A percentile compares a stretch with the other conserved stretches of the same genome.
Evolutionary conservation across 1,284 basidiomycete genomes (phyloP).

Genomic region (Sporisorium exsertum): DNA sequence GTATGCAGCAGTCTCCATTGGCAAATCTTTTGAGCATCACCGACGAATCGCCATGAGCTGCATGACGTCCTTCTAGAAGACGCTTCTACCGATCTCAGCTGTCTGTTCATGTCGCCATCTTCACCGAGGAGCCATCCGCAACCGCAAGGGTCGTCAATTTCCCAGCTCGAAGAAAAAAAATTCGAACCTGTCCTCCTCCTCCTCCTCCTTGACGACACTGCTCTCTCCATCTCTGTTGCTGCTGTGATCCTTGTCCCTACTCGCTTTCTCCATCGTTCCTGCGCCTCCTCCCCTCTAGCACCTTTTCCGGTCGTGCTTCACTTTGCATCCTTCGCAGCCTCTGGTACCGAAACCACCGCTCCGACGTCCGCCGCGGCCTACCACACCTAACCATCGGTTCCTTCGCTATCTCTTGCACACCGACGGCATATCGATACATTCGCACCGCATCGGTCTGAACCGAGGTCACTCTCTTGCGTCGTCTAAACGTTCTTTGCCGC

Average conservation of each 20-base stretch:
- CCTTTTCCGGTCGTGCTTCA: background rate
- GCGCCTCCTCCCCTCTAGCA: background rate
- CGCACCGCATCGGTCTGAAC: background rate
- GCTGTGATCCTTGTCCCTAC: background rate
- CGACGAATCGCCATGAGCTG: too few relatives aligned
- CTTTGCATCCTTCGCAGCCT: background rate
- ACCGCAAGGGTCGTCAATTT: conserved; percentile 41
- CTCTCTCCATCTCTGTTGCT: background rate
- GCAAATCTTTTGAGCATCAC: too few relatives aligned
- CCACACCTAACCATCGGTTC: conserved; percentile 7
- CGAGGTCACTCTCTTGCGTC: background rate
- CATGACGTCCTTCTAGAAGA: conserved; percentile 11
- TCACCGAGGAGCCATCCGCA: background rate
- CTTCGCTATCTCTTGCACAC: background rate
- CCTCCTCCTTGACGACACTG: background rate
- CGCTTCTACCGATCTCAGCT: too few relatives aligned
- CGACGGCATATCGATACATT: conserved; percentile 12
- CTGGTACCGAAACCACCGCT: background rate
- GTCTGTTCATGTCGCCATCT: background rate
- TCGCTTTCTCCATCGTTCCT: background rate
- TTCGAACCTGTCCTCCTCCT: background rate
- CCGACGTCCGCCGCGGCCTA: conserved; percentile 4
- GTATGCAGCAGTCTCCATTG: too few relatives aligned
- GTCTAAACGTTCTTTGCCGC: conserved; percentile 4
- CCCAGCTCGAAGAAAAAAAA: background rate